phyloP scores from a whole-genome alignment of 768 basidiomycete genomes.

The Boletus tomentosulus region DNA sequence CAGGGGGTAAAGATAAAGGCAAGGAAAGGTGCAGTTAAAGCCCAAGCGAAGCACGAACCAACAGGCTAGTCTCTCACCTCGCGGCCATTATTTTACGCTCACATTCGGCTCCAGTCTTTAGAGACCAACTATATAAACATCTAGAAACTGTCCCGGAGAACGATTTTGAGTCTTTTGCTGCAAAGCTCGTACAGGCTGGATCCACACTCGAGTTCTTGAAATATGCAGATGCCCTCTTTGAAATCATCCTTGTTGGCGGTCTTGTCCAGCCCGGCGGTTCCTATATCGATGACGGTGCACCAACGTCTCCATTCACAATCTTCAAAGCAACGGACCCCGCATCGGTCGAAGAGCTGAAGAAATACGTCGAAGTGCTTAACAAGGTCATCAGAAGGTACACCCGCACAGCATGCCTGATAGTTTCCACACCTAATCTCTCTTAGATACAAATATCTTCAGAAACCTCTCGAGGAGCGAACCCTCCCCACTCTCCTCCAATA shows the following conservation, averaged over 20 bases:
- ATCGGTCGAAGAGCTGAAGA: constrained; percentile 83
- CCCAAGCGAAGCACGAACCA: constrained; percentile 91
- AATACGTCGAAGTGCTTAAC: constrained; percentile 90
- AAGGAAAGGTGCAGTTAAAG: constrained; percentile 89
- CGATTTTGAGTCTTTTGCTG: constrained; percentile 79
- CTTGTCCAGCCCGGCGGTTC: constrained; percentile 94
- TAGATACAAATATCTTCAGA: constrained; percentile 99
- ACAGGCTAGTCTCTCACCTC: constrained; percentile 40
- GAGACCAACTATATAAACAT: constrained; percentile 90
- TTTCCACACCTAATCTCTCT: constrained; percentile 1
- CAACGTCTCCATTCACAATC: constrained; percentile 84
- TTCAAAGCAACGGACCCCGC: constrained; percentile 77
- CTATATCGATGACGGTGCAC: constrained; percentile 84
- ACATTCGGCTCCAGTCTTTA: constrained; percentile 58
- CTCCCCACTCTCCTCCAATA: constrained; percentile 86
- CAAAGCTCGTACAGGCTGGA: constrained; percentile 88
- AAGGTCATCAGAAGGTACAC: constrained; percentile 89
- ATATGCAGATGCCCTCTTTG: constrained; percentile 96
- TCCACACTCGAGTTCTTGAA: constrained; percentile 92
- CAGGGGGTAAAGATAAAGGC: constrained; percentile 92
- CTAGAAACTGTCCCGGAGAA: constrained; percentile 74
- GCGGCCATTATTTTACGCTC: constrained; percentile 4
- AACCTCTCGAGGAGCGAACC: constrained; percentile 83
- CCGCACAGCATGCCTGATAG: constrained; percentile 2
- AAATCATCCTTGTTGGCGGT: constrained; percentile 92